These are phyloP conservation scores for Lactarius vividus DNA, from an alignment of 768 basidiomycete genomes.

Conservation along the genomic window DNA sequence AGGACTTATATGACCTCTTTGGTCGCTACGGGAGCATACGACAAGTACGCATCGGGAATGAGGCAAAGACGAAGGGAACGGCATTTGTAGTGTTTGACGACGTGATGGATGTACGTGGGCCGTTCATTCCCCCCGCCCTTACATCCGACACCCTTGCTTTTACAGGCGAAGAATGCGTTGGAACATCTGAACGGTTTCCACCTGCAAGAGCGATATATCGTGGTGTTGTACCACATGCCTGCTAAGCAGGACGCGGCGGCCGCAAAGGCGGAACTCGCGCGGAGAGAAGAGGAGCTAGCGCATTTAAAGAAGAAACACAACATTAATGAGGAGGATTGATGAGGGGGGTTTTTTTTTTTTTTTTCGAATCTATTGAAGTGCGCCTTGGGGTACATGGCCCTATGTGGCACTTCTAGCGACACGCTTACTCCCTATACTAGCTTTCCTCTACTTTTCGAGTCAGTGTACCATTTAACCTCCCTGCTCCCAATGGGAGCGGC, in stretches of 20 bases:
- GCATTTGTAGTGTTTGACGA: conserved; percentile 97
- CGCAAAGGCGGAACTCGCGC: conserved; percentile 87
- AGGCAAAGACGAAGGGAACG: conserved; percentile 90
- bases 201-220: conserved; percentile 96
- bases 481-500: too few species aligned
- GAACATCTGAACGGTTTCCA: conserved; percentile 98
- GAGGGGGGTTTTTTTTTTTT: too few species aligned
- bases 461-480: too few species aligned
- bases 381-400: too few species aligned
- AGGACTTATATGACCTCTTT: conserved; percentile 95
- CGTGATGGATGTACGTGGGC: conserved; percentile 80
- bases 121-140: neutral
- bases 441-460: too few species aligned
- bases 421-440: too few species aligned
- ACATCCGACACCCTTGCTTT: conserved; percentile 15
- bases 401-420: too few species aligned
- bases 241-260: conserved; percentile 92
- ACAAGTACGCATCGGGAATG: conserved; percentile 91
- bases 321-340: conserved; percentile 68
- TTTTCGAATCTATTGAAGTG: too few species aligned
- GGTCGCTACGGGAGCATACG: conserved; percentile 96
- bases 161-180: conserved; percentile 91
- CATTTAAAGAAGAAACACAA: conserved; percentile 84
- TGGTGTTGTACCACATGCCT: conserved; percentile 97
- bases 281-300: conserved; percentile 86